Evolutionary conservation across 345 rosid species (phyloP).

Genomic region (Rhodamnia argentea): DNA sequence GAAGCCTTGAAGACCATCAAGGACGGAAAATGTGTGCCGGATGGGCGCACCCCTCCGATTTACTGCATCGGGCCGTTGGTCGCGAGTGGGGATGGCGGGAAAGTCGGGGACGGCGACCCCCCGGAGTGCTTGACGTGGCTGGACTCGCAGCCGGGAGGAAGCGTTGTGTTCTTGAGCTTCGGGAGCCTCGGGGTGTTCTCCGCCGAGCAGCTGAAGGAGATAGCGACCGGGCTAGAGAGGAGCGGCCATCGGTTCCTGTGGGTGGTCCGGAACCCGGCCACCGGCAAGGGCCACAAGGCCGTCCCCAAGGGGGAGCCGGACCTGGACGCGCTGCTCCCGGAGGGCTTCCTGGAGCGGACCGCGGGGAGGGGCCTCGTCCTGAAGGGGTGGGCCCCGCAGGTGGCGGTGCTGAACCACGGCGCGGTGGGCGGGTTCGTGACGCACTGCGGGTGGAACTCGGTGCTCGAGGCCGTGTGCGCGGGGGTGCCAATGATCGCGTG

Average conservation of each 20-base stretch:
- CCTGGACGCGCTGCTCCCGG: slow-evolving; percentile 16
- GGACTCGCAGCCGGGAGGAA: slow-evolving; percentile 24
- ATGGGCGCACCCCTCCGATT: not conserved
- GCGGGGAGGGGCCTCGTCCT: slow-evolving; percentile 34
- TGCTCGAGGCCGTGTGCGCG: slow-evolving; percentile 38
- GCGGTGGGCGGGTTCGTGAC: slow-evolving; percentile 53
- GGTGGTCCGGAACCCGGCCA: slow-evolving; percentile 35
- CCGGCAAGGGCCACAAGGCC: not conserved
- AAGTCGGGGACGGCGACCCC: not conserved
- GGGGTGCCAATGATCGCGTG: slow-evolving; percentile 49
- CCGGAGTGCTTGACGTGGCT: slow-evolving; percentile 24
- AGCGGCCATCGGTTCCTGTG: slow-evolving; percentile 33
- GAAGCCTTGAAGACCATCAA: not conserved
- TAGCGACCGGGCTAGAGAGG: slow-evolving; percentile 32
- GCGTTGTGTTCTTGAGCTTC: slow-evolving; percentile 32
- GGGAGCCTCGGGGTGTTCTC: slow-evolving; percentile 35
- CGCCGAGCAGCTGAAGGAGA: slow-evolving; percentile 21
- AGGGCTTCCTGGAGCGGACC: slow-evolving; percentile 26
- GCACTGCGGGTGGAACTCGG: slow-evolving; percentile 73
- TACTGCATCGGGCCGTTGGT: not conserved
- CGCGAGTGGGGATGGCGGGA: not conserved
- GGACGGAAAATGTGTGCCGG: not conserved
- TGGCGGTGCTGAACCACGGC: slow-evolving; percentile 31
- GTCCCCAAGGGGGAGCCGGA: not conserved
- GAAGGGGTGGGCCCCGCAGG: slow-evolving; percentile 58